These are phyloP conservation scores for Dendrocalamus sinicus DNA, from an alignment of 176 grass and related monocot species.

Conservation along the genomic window DNA sequence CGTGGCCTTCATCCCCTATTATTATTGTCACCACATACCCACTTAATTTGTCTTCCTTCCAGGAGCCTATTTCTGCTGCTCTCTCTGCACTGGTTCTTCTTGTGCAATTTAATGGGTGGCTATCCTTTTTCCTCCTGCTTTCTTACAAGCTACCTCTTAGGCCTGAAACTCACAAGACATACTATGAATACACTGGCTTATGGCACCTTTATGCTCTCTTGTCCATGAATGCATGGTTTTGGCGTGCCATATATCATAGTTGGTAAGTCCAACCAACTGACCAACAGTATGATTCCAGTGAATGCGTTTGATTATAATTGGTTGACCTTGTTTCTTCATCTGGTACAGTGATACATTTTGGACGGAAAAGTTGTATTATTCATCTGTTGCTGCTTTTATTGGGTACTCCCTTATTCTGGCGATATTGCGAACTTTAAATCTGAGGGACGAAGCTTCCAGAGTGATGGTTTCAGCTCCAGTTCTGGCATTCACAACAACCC, in stretches of 20 bases:
- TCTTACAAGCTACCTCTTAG: conserved; percentile 81
- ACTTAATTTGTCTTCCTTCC: conserved; percentile 5
- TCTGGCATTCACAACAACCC: conserved; percentile 90
- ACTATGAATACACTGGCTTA: conserved; percentile 85
- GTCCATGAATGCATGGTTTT: conserved; percentile 95
- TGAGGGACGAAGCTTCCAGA: conserved; percentile 79
- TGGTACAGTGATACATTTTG: conserved; percentile 70
- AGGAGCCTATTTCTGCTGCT: conserved; percentile 83
- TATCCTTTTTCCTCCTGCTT: conserved; percentile 85
- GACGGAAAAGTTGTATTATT: conserved; percentile 76
- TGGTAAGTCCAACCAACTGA: conserved; percentile 47
- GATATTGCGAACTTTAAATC: conserved; percentile 70
- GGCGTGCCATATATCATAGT: conserved; percentile 93
- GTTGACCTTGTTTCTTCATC: conserved; percentile 21
- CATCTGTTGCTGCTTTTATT: conserved; percentile 74
- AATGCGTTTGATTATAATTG: conserved; percentile 8
- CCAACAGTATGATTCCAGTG: not conserved
- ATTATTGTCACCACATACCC: not conserved
- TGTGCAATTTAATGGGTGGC: conserved; percentile 87
- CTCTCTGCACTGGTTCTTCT: conserved; percentile 84
- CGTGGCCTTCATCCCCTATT: not conserved
- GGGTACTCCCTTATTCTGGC: conserved; percentile 80
- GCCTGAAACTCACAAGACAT: conserved; percentile 68
- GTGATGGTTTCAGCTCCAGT: conserved; percentile 90
- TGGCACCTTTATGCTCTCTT: conserved; percentile 88